Percentiles rank a stretch among this genome's conserved stretches.
These are phyloP conservation scores for Penicillium sp. DNA, from an alignment of 2,329 filamentous ascomycete species.

Conservation along the genomic window DNA sequence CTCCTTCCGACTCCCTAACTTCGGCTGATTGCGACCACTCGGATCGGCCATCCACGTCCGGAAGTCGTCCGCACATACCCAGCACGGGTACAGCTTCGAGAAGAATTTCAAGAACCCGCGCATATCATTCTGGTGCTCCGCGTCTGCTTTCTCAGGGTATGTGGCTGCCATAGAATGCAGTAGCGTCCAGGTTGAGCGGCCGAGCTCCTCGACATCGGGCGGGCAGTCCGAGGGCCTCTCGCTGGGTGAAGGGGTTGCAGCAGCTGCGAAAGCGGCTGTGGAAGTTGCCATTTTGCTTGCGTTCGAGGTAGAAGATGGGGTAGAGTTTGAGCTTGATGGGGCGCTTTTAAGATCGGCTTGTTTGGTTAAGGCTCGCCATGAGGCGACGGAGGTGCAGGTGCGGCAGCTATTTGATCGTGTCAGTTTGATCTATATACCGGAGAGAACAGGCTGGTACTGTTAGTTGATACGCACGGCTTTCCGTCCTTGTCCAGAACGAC, in stretches of 20 bases:
- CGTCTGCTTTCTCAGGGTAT: slow-evolving; percentile 71
- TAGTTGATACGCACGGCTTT: slow-evolving; percentile 44
- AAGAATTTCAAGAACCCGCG: slow-evolving; percentile 76
- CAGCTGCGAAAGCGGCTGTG: slow-evolving; percentile 37
- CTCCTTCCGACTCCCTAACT: slow-evolving; percentile 51
- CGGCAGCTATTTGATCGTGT: slow-evolving; percentile 41
- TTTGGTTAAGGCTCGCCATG: slow-evolving; percentile 48
- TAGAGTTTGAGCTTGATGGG: neutral
- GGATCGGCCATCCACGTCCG: slow-evolving; percentile 70
- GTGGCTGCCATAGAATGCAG: slow-evolving; percentile 86
- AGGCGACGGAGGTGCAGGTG: slow-evolving; percentile 49
- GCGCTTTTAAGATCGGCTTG: slow-evolving; percentile 32
- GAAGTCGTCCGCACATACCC: slow-evolving; percentile 93
- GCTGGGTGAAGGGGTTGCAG: slow-evolving; percentile 32
- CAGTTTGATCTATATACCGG: neutral
- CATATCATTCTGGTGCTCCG: slow-evolving; percentile 71
- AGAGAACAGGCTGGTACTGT: neutral
- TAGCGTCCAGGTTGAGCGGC: slow-evolving; percentile 87
- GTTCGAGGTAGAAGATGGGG: slow-evolving; percentile 13
- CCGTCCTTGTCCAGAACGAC: slow-evolving; percentile 52
- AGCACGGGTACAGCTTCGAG: slow-evolving; percentile 88
- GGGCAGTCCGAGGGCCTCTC: slow-evolving; percentile 68
- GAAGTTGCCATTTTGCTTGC: slow-evolving; percentile 29
- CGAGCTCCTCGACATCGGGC: slow-evolving; percentile 82
- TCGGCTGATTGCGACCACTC: slow-evolving; percentile 59